Percentiles rank a stretch among this genome's conserved stretches.
phyloP scores from a whole-genome alignment of 208 protist genomes.

The Trypanosoma mega region DNA sequence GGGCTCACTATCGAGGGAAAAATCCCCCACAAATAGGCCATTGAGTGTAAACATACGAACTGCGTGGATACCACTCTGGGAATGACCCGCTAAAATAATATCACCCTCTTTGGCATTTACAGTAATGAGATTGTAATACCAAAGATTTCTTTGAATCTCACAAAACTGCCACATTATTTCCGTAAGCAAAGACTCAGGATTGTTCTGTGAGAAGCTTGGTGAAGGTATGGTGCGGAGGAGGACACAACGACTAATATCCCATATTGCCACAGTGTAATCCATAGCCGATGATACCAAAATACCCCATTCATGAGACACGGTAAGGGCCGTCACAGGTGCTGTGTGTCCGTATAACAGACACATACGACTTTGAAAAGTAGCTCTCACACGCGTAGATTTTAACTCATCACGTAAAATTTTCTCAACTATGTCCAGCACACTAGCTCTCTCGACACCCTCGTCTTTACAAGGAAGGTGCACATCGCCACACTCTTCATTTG shows the following conservation, averaged over 20 bases:
- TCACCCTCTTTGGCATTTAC: slow-evolving; percentile 32
- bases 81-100: slow-evolving; percentile 30
- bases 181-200: slow-evolving; percentile 9
- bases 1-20: slow-evolving; percentile 7
- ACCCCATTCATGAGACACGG: slow-evolving; percentile 26
- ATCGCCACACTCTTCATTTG: slow-evolving; percentile 13
- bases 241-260: slow-evolving; percentile 29
- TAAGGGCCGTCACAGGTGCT: slow-evolving; percentile 20
- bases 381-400: slow-evolving; percentile 4
- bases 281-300: slow-evolving; percentile 33
- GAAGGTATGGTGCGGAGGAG: slow-evolving; percentile 28
- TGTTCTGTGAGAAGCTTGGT: neutral
- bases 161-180: slow-evolving; percentile 1
- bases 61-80: slow-evolving; percentile 1
- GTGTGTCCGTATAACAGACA: slow-evolving; percentile 35
- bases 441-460: neutral
- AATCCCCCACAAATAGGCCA: slow-evolving; percentile 21
- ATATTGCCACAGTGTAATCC: slow-evolving; percentile 26
- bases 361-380: neutral
- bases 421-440: slow-evolving; percentile 1
- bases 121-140: slow-evolving; percentile 23
- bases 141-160: neutral
- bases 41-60: slow-evolving; percentile 27
- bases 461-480: slow-evolving; percentile 13
- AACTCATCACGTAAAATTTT: neutral